phyloP scores from a whole-genome alignment of 2,329 filamentous ascomycete species.

The Colletotrichum musicola region DNA sequence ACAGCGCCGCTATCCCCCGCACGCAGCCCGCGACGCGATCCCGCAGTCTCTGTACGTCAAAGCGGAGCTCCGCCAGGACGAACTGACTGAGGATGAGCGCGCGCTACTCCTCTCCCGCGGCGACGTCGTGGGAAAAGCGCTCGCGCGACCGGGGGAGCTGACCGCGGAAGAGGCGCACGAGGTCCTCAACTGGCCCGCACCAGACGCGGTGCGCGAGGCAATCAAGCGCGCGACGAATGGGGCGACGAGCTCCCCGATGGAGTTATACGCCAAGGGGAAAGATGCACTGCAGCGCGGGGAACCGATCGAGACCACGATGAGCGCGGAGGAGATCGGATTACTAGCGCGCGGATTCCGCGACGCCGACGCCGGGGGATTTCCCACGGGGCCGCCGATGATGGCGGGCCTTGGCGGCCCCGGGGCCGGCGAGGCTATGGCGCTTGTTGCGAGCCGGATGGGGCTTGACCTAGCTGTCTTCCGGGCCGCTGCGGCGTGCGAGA shows the following conservation, averaged over 20 bases:
- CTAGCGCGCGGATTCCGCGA: slow-evolving; percentile 1
- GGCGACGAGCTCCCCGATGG: background rate
- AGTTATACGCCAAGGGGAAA: slow-evolving; percentile 21
- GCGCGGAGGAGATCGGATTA: slow-evolving; percentile 1
- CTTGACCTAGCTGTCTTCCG: background rate
- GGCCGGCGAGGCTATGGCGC: background rate
- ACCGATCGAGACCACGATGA: background rate
- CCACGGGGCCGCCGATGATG: background rate
- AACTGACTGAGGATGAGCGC: slow-evolving; percentile 40
- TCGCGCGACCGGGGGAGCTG: slow-evolving; percentile 37
- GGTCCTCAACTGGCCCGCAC: slow-evolving; percentile 35
- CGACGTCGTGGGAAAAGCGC: slow-evolving; percentile 36
- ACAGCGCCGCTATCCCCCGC: background rate
- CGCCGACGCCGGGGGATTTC: background rate
- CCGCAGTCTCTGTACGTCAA: slow-evolving; percentile 36
- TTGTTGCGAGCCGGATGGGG: background rate
- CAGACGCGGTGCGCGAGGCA: slow-evolving; percentile 23
- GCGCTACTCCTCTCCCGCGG: slow-evolving; percentile 36
- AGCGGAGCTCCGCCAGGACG: slow-evolving; percentile 32
- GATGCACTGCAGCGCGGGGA: slow-evolving; percentile 10
- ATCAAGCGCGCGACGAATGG: slow-evolving; percentile 23
- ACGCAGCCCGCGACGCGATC: slow-evolving; percentile 9
- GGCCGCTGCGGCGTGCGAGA: background rate
- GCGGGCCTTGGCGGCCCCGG: background rate
- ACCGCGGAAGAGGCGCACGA: slow-evolving; percentile 30